Evolutionary conservation across 2,329 filamentous ascomycete species (phyloP).

Genomic region (Phaeosphaeriaceae sp.): DNA sequence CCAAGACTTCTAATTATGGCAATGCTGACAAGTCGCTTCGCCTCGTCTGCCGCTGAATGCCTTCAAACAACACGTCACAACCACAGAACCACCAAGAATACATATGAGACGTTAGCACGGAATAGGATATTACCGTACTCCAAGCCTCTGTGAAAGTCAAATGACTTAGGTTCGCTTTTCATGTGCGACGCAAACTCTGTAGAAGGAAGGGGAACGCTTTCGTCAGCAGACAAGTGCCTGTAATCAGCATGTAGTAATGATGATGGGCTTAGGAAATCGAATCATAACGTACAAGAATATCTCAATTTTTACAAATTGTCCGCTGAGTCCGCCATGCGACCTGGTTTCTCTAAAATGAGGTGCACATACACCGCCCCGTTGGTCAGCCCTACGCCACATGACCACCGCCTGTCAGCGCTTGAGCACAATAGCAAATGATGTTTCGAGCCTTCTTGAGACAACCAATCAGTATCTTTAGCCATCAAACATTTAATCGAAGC

Average conservation of each 20-base stretch:
- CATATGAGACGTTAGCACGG: background rate
- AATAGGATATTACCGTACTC: no score
- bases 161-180: no score
- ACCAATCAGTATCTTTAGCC: conserved; percentile 22
- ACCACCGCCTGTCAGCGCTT: conserved; percentile 17
- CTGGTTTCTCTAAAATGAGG: background rate
- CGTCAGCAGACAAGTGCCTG: no score
- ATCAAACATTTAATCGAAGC: conserved; percentile 15
- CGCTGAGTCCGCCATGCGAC: background rate
- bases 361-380: conserved; percentile 12
- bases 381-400: conserved; percentile 4
- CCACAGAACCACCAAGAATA: conserved; percentile 6
- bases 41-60: conserved; percentile 11
- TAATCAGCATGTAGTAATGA: background rate
- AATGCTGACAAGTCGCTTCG: conserved; percentile 28
- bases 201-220: no score
- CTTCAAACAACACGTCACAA: conserved; percentile 6
- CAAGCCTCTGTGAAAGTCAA: no score
- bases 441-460: conserved; percentile 1
- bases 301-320: conserved; percentile 1
- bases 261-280: background rate
- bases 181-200: no score
- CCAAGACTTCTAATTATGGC: conserved; percentile 32
- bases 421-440: conserved; percentile 9
- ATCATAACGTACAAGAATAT: background rate